phyloP scores from a whole-genome alignment of 2,329 filamentous ascomycete genomes.

The Ascocoryne sarcoides region DNA sequence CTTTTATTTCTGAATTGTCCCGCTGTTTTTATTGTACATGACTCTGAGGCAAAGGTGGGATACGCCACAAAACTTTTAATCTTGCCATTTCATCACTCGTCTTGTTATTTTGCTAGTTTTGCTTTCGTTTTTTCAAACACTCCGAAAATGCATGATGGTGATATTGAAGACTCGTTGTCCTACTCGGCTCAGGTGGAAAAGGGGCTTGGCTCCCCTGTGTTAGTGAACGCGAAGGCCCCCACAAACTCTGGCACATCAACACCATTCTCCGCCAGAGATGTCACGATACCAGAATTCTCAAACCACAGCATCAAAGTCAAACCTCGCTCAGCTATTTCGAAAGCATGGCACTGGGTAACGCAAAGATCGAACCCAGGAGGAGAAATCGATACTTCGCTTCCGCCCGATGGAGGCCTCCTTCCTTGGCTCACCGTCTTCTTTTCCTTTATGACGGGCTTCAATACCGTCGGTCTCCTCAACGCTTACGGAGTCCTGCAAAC shows the following conservation, averaged over 20 bases:
- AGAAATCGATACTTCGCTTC: not conserved
- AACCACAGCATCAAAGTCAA: not conserved
- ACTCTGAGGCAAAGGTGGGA: not conserved
- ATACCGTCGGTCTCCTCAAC: constrained; percentile 29
- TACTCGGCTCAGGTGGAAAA: not conserved
- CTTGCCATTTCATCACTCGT: too few relatives aligned
- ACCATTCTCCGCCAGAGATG: not conserved
- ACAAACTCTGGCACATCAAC: not conserved
- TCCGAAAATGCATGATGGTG: too few relatives aligned
- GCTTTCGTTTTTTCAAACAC: too few relatives aligned
- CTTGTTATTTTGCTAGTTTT: too few relatives aligned
- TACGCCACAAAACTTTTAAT: not conserved
- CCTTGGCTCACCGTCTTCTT: constrained; percentile 29
- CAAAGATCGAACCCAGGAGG: not conserved
- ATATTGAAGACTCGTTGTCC: too few relatives aligned
- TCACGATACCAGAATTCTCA: not conserved
- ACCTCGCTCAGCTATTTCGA: not conserved
- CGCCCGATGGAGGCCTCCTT: constrained; percentile 12
- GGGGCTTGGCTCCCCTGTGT: not conserved
- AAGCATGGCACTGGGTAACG: not conserved
- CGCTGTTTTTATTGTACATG: too few relatives aligned
- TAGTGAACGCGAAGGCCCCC: not conserved
- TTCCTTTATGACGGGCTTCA: constrained; percentile 24
- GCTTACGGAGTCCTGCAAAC: constrained; percentile 48
- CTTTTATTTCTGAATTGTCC: too few relatives aligned